Base-by-base conservation (phyloP, 305 asterid genomes). In the Fraxinus greggii region DNA sequence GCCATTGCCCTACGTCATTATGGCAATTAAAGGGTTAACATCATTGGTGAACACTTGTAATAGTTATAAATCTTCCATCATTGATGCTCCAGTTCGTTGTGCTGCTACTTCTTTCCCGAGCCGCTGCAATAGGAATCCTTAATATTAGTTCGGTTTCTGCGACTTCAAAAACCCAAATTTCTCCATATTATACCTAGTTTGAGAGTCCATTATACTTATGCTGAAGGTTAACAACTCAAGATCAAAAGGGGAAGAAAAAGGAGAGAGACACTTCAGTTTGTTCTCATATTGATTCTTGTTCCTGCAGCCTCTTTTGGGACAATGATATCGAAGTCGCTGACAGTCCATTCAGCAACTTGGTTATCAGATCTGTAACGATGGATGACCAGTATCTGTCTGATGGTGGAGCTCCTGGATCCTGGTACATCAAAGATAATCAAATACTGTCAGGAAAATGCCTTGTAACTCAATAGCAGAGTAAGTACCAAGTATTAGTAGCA, bases 341-440 rank as follows among this genome's bases (percentile, higher is more conserved):
- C 87, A 1, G 87, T 88, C 89, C 89, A 86, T 42, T 86, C 89
- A 61, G 89, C 91, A 72, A 80, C 84, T 78, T 75, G 83, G 76
- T 79, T 75, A 63, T 85, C 78, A 24, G 84, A 80, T 67, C 69
- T 86, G 75, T 13, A 88, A 26, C 88, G 72, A 88, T 72, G 17
- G 91, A 86, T 23, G 48, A 81, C 89, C 91, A 86, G 63, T 81
- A 54, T 83, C 91, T 83, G 75, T 6, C 80, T 1, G 87, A 87
- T 42, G 85, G 87, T 72, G 72, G 56, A 31, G 87, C 86, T 54
- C 87, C 88, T 77, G 89, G 91, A 84, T 88, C 91, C 91, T 86
- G 35, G 82, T 80, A 75, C 79, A 5, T 65, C 73, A 21, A 83
- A 83, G 15, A 70, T 74, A 42, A 33, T 26, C 5, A 8, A 63